phyloP scores from a whole-genome alignment of 2,329 filamentous ascomycete genomes.

The Curvularia spicifera region DNA sequence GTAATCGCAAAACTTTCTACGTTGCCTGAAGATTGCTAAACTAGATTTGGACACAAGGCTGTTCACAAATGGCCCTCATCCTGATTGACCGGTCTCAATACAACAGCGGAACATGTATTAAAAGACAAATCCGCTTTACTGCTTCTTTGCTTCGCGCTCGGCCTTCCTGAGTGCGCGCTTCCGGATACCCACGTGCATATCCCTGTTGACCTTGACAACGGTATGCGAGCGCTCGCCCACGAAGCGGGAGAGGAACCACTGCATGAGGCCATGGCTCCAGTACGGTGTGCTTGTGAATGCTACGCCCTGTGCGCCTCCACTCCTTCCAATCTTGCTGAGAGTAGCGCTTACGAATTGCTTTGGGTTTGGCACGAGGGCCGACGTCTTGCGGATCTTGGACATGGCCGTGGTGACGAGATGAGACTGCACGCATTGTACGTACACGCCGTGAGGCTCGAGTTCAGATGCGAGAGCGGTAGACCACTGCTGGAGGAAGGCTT shows the following conservation, averaged over 20 bases:
- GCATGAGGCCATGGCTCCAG: slow-evolving; percentile 89
- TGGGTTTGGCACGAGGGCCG: slow-evolving; percentile 78
- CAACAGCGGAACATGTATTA: background rate
- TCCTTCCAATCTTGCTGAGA: slow-evolving; percentile 78
- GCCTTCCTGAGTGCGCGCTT: slow-evolving; percentile 82
- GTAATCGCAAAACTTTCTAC: background rate
- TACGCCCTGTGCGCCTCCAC: slow-evolving; percentile 77
- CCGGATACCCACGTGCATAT: slow-evolving; percentile 83
- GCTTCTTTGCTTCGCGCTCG: slow-evolving; percentile 79
- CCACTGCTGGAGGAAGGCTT: slow-evolving; percentile 98
- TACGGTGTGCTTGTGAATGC: slow-evolving; percentile 88
- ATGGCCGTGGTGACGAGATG: slow-evolving; percentile 96
- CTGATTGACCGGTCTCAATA: background rate
- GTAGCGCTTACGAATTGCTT: slow-evolving; percentile 80
- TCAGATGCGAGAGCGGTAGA: slow-evolving; percentile 84
- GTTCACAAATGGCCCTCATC: background rate
- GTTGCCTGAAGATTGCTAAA: background rate
- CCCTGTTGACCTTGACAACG: slow-evolving; percentile 66
- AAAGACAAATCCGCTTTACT: slow-evolving; percentile 22
- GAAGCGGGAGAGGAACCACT: slow-evolving; percentile 74
- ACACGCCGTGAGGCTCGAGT: slow-evolving; percentile 78
- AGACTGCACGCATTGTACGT: slow-evolving; percentile 88
- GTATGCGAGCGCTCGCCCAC: slow-evolving; percentile 64
- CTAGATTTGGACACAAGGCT: too few species aligned
- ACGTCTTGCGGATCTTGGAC: slow-evolving; percentile 89